Base-by-base conservation (phyloP, 2,329 filamentous ascomycete species). In the Diplodia seriata region DNA sequence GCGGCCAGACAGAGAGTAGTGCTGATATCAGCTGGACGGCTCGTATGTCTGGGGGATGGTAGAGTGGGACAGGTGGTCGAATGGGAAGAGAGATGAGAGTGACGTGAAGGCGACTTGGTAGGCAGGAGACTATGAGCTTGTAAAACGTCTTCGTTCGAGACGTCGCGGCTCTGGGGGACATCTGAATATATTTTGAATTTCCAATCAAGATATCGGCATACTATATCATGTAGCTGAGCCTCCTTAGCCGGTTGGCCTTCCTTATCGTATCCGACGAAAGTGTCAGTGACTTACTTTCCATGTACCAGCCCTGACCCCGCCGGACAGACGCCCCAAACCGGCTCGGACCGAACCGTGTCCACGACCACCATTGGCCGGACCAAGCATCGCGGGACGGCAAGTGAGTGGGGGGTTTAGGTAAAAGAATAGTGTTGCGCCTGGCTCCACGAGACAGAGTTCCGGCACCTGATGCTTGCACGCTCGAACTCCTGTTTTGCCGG, bases 261-360 rank as follows among this genome's bases (percentile, higher is more conserved):
- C 29, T 8, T 9, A 36, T 12, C 11, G 18, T 38, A 18, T 23
- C n/a, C 40, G 2, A 36, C 12, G 23, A 14, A 4, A 11, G 3
- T 31, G 14, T 15, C 2, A 63, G 47, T 51, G 43, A 40, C 47
- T 31, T 20, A 8, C 18, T 9, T 9, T 9, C 31, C 47, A 51
- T 18, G 59, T 63, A 51, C 59, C 59, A 50, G 31, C n/a, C 47
- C 38, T n/a, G 33, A 18, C 18, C 23, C 43, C 18, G 47, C n/a
- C 59, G 29, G 29, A n/a, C 43, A 63, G 29, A 51, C 29, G 29
- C 59, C 40, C 15, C 29, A 49, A 47, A 63, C 18, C 59, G 59
- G 59, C 12, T 26, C 59, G 59, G 59, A 63, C 59, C 59, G 47
- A 63, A 63, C 59, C 59, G 59, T n/a, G 29, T 63, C 59, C 59